A percentile compares a stretch with the other conserved stretches of the same genome.
phyloP scores from a whole-genome alignment of 2,329 filamentous ascomycete species.

The Huntiella savannae region DNA sequence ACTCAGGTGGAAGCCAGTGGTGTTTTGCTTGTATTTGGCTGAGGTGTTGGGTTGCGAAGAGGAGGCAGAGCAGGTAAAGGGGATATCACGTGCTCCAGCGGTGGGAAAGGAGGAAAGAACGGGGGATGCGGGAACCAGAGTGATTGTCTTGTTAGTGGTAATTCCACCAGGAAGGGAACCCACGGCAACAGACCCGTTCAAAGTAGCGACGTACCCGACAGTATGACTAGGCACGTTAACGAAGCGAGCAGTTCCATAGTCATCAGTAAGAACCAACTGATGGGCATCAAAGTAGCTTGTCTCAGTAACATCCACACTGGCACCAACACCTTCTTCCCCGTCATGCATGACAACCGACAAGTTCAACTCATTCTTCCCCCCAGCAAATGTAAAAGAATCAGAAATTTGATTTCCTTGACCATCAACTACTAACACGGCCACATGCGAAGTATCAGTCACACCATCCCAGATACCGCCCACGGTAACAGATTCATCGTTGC shows the following conservation, averaged over 20 bases:
- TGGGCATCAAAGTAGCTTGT: slow-evolving; percentile 6
- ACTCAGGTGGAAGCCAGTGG: too few species aligned
- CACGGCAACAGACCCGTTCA: slow-evolving; percentile 2
- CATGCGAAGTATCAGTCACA: slow-evolving; percentile 3
- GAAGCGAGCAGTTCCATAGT: slow-evolving; percentile 2
- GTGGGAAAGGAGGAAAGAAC: too few species aligned
- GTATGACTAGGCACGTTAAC: slow-evolving; percentile 5
- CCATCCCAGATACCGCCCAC: slow-evolving; percentile 1
- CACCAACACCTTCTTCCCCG: background rate
- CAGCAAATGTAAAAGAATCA: slow-evolving; percentile 8
- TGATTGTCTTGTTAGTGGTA: background rate
- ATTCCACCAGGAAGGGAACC: slow-evolving; percentile 7
- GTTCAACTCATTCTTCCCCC: background rate
- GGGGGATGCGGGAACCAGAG: too few species aligned
- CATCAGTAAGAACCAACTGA: background rate
- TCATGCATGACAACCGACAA: slow-evolving; percentile 5
- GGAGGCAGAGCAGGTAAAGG: too few species aligned
- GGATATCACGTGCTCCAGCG: too few species aligned
- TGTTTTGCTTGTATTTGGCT: too few species aligned
- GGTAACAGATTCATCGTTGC: slow-evolving; percentile 3
- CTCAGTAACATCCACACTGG: slow-evolving; percentile 1
- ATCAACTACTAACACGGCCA: slow-evolving; percentile 7
- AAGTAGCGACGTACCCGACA: slow-evolving; percentile 5
- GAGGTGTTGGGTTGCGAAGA: too few species aligned
- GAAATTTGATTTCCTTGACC: slow-evolving; percentile 2